Evolutionary conservation across 495 filamentous ascomycete species (phyloP), one percentile per base, ranked within the genome.

Genomic region (Annulohypoxylon maeteangense): DNA sequence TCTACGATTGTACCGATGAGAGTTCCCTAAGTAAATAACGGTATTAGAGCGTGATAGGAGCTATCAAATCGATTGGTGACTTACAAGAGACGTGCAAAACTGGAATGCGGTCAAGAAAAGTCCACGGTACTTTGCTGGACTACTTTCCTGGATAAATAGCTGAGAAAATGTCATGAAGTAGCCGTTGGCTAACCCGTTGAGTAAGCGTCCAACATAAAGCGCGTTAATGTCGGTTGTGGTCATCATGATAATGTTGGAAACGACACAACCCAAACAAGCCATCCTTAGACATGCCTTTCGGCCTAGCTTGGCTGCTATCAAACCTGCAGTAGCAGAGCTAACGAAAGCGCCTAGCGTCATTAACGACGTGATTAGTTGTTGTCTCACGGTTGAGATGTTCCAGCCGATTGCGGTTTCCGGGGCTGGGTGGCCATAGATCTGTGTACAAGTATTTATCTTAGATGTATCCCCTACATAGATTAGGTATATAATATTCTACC

Each of bases 1-100:
- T 87, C 85, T 23, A 87, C 76, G 29, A 86, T 80, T 2, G 85
- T 84, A 18, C 85, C 85, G 34, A 86, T 77, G 8, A 87, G 73
- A 14, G 83, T 82, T 22, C 87, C 86, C 31, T 78, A 11, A 20
- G n/a, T 3, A 44, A 75, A 14, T 18, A 23, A 27, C 7, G 7
- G 4, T 18, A 31, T 59, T 14, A 66, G 66, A 31, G 44, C 7
- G 32, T 16, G 4, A 3, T 6, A 34, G 45, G 25, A 31, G 11
- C 11, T 32, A 45, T 47, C 5, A 3, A 23, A 4, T n/a, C 32
- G 8, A 20, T 31, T 8, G 18, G 36, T 16, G 77, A n/a, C 83
- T 68, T 62, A 74, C 72, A 38, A 74, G 53, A 0, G 72, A 71
- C 10, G 72, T 74, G 14, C 59, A 67, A 18, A 74, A 74, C 38